Evolutionary conservation across 2,329 filamentous ascomycete genomes (phyloP), one percentile per base, ranked within the genome.

Genomic region (Fusarium robinianum): DNA sequence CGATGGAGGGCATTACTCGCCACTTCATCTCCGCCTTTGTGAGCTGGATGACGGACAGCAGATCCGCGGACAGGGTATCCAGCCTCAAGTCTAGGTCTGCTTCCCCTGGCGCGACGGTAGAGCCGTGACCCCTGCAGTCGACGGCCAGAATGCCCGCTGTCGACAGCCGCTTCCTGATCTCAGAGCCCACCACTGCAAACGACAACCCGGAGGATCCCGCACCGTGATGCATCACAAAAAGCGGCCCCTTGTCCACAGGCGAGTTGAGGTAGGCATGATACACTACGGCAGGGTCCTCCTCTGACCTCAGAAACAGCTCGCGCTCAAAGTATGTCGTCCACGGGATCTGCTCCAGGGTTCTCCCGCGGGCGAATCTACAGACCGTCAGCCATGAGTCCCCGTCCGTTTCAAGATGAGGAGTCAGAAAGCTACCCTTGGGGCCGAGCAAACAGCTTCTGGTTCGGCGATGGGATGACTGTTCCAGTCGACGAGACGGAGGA

Each of bases 141-240:
- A 91, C 67, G 4, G 90, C 89, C 14, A 99, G 77, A 26, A 97
- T 80, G 1, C 94, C 95, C 3, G 91, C 88, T 6, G 81, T 76
- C 1, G 94, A 89, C 27, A 96, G 74, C 6, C 81, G 76, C 65
- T 86, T 88, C 39, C 85, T 80, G 49, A 97, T 83, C 65, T 95
- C 87, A 30, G 81, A 77, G 3, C 85, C 83, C 49, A 95, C 83
- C 4, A 89, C 77, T 5, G 91, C 91, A 69, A 97, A 99, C 3
- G 90, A 95, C 46, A 97, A 79, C 6, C 88, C 95, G 0, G 91
- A 96, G 4, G 91, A 95, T 11, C 94, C 94, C 26, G 89, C 94
- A 25, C 94, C 94, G 70, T 99, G 94, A 65, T 99, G 94, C 70
- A 88, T 89, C 47, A 97, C 86, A 67, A 99, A 91, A 5, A 99